Evolutionary conservation across 345 rosid species (phyloP), one percentile per base, ranked within the genome.

Genomic region (Raphanus raphanistrum): DNA sequence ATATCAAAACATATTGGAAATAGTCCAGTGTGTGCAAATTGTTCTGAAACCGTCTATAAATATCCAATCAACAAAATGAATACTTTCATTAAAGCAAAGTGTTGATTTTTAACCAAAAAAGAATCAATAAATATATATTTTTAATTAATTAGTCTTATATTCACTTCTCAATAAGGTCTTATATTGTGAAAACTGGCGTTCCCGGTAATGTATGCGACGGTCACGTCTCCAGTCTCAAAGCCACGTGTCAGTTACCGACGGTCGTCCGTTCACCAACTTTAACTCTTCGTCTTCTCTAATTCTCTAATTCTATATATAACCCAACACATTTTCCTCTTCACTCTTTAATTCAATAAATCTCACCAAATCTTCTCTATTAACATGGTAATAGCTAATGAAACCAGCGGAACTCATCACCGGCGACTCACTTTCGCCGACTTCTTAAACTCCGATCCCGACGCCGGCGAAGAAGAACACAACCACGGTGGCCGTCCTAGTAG

Each of bases 351-450:
- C 61, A 72, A 50, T 21, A 21, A 58, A 17, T 79, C 70, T 8
- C 48, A 67, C 70, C 70, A 67, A 79, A 66, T 55, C 9, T 5
- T 31, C 16, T 64, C 55, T 50, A 35, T 52, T 52, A 16, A 57
- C 11, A 80, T 80, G 83, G 76, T 80, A 0, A 70, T 45, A 45
- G 76, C 73, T 26, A 3, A 25, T 45, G 82, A 79, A 62, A 69
- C 69, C n/a, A 62, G 63, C 52, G 15, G 29, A 74, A 17, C 62
- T 79, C 80, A 75, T 13, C 76, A 29, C 71, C 84, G 75, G 69
- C 67, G 92, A 29, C 88, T 88, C 12, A 88, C 85, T 38, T 81
- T 93, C 31, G 90, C 89, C 26, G 84, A 86, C 35, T 84, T 90
- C 69, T 83, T 91, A 74, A 72, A 73, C n/a, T 77, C 88, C 2